Base-by-base conservation (phyloP, 2,329 filamentous ascomycete genomes). In the Periconia digitata region DNA sequence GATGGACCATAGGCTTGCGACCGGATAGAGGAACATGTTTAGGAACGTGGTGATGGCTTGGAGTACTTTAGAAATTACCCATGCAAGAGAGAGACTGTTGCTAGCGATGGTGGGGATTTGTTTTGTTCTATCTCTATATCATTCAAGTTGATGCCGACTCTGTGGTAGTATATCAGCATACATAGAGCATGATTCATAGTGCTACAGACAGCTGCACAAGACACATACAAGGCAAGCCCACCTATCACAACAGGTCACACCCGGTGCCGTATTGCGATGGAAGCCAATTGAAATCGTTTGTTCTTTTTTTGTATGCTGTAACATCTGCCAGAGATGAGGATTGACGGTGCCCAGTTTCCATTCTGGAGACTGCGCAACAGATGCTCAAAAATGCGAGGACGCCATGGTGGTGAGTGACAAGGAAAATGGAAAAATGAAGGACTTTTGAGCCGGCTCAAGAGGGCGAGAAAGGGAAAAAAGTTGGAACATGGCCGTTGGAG, bases 251-350 rank as follows among this genome's bases (percentile, higher is more conserved):
- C 22, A 22, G 18, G 27, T 39, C 21, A 29, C 44, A 38, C 40
- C 34, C 44, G 8, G 40, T 47, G 23, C 45, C 20, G 38, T 37
- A n/a, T 32, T n/a, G n/a, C n/a, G n/a, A n/a, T n/a, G n/a, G n/a
- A n/a, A n/a, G n/a, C n/a, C n/a, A n/a, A n/a, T n/a, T n/a, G n/a
- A n/a, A n/a, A n/a, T n/a, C n/a, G n/a, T 32, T 32, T 32, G 27
- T 32, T 10, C 3, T 32, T 12, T 32, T 32, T 32, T 32, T 32
- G 27, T 6, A 13, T 32, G 27, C n/a, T 47, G 35, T 50, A 47
- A 53, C 63, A 66, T 62, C 53, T 55, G 60, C 52, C 51, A 46
- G 50, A 58, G 54, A 60, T 59, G 57, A 54, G 48, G 38, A 43
- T 37, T 32, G 43, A 50, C 44, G 45, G 43, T 50, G 55, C 51